Conservation (phyloP, 1,284 basidiomycete genomes). For the Melanopsichium pennsylvanicum region DNA sequence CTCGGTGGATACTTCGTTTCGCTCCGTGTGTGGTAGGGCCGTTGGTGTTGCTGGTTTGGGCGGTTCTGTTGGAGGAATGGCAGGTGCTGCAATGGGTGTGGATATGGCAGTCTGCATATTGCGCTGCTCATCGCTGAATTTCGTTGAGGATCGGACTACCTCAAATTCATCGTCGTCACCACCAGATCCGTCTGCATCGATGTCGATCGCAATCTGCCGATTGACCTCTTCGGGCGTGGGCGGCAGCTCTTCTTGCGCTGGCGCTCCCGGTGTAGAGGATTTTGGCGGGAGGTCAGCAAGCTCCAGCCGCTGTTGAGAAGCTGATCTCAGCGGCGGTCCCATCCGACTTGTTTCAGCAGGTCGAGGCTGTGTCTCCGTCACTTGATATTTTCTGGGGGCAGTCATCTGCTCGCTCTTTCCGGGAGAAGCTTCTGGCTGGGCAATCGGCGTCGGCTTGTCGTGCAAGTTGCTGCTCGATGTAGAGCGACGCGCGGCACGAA, state of each 20-base stretch:
- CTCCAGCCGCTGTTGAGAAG: constrained; percentile 36
- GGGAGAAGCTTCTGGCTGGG: background rate
- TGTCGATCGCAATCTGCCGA: constrained; percentile 19
- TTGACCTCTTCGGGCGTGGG: constrained; percentile 39
- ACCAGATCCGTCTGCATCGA: constrained; percentile 2
- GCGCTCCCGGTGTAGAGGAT: background rate
- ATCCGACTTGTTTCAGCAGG: constrained; percentile 1
- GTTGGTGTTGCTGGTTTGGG: background rate
- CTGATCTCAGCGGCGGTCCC: constrained; percentile 34
- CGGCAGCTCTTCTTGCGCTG: constrained; percentile 18
- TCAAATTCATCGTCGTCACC: constrained; percentile 7
- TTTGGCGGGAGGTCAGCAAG: constrained; percentile 4
- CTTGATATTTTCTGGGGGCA: background rate
- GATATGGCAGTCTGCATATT: background rate
- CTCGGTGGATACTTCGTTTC: background rate
- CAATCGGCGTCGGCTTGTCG: constrained; percentile 8
- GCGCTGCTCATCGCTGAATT: background rate
- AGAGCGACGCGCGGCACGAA: constrained; percentile 35
- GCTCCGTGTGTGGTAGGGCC: background rate
- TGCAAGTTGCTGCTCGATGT: constrained; percentile 9
- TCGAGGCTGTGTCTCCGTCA: background rate
- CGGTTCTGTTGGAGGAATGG: too few species aligned
- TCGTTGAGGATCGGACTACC: constrained; percentile 9
- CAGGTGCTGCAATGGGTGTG: too few species aligned
- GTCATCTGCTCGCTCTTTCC: background rate